Conservation (phyloP, 106 monocot species). For the Gastrodia elata region DNA sequence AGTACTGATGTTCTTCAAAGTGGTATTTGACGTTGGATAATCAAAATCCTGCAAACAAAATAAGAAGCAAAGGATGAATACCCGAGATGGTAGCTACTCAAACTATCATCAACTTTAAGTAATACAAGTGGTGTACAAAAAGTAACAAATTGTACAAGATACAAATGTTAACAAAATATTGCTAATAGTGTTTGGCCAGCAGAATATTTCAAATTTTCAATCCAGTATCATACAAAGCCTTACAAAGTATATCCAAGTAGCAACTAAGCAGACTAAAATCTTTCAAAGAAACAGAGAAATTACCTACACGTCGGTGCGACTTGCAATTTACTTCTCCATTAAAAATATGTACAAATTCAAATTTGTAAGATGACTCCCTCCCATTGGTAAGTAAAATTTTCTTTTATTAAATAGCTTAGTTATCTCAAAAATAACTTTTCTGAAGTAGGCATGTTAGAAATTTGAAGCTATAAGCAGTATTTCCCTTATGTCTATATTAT, state of each 20-base stretch:
- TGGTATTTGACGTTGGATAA: constrained; percentile 14
- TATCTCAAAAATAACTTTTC: neutral
- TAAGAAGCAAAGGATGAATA: neutral
- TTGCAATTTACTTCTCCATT: neutral
- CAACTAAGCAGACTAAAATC: neutral
- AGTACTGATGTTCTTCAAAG: constrained; percentile 10
- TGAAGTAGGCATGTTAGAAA: neutral
- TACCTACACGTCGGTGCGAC: neutral
- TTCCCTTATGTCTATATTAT: neutral
- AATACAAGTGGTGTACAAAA: neutral
- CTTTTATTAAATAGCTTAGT: neutral
- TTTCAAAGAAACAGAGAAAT: neutral
- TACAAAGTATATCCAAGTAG: neutral
- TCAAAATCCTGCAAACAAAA: constrained; percentile 37
- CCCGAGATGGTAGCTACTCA: neutral
- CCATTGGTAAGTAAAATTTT: neutral
- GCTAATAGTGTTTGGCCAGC: neutral
- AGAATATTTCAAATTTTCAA: neutral
- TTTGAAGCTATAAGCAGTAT: neutral
- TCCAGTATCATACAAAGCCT: no score
- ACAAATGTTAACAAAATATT: neutral
- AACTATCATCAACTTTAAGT: neutral
- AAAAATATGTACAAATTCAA: neutral
- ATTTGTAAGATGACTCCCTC: neutral
- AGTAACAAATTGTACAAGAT: neutral